phyloP scores from a whole-genome alignment of 208 protist species.

The Porcisia deanei region DNA sequence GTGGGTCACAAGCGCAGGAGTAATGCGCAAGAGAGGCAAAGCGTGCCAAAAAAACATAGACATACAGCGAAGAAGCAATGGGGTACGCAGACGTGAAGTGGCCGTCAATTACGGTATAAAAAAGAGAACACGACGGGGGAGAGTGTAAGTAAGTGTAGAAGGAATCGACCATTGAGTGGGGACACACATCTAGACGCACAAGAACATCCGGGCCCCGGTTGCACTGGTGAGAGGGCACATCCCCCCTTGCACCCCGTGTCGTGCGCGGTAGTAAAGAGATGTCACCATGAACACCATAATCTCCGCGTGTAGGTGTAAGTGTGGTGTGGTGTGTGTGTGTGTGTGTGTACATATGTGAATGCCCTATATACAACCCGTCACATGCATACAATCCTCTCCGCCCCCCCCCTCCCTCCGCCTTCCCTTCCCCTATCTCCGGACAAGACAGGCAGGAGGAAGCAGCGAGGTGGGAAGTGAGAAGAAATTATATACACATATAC shows the following conservation, averaged over 20 bases:
- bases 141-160: not conserved
- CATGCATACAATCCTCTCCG: not conserved
- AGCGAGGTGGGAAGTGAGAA: not conserved
- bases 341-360: not conserved
- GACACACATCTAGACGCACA: not conserved
- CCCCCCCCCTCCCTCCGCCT: not conserved
- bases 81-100: too few relatives aligned
- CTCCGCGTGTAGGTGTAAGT: too few relatives aligned
- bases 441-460: not conserved
- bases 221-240: not conserved
- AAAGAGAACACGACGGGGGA: not conserved
- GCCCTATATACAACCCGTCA: not conserved
- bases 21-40: too few relatives aligned
- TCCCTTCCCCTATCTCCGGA: not conserved
- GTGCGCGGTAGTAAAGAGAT: not conserved
- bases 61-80: too few relatives aligned
- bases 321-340: too few relatives aligned
- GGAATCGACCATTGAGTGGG: not conserved
- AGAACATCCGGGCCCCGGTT: not conserved
- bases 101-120: too few relatives aligned
- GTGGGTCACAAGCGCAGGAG: too few relatives aligned
- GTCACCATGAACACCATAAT: not conserved
- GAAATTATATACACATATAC: not conserved
- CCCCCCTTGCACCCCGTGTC: not conserved
- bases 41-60: too few relatives aligned